phyloP scores from a whole-genome alignment of 1,284 basidiomycete species.

The Somion occarium region DNA sequence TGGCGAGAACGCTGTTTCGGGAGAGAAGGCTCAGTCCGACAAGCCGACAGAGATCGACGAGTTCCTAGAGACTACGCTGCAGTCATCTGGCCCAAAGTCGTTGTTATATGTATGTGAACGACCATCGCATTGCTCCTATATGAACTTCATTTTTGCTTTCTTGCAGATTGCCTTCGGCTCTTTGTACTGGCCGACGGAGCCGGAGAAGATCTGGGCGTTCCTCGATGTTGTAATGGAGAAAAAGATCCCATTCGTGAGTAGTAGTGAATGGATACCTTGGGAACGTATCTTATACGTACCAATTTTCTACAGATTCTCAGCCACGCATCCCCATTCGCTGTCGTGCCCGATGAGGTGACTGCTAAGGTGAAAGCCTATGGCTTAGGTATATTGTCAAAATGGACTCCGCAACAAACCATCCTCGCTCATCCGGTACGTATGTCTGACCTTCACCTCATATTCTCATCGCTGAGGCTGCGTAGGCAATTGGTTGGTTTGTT shows the following conservation, averaged over 20 bases:
- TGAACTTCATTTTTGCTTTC: not conserved
- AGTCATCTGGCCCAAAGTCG: not conserved
- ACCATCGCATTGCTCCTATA: not conserved
- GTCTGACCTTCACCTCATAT: no score
- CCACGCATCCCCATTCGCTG: constrained; percentile 7
- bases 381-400: constrained; percentile 6
- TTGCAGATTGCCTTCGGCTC: constrained; percentile 6
- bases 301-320: constrained; percentile 6
- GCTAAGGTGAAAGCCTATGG: constrained; percentile 7
- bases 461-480: no score
- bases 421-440: constrained; percentile 7
- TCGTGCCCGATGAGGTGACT: constrained; percentile 4
- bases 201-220: constrained; percentile 1
- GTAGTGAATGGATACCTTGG: not conserved
- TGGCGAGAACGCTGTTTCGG: not conserved
- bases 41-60: not conserved
- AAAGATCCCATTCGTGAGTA: constrained; percentile 7
- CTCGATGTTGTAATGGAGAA: constrained; percentile 4
- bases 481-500: constrained; percentile 14
- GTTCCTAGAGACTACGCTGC: not conserved
- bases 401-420: constrained; percentile 10
- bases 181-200: constrained; percentile 1
- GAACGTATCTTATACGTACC: not conserved
- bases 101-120: constrained; percentile 3
- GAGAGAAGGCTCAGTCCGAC: not conserved